Percentiles rank a stretch among this genome's conserved stretches.
Evolutionary conservation across 1,284 basidiomycete genomes (phyloP).

Genomic region (Irpex sp.): DNA sequence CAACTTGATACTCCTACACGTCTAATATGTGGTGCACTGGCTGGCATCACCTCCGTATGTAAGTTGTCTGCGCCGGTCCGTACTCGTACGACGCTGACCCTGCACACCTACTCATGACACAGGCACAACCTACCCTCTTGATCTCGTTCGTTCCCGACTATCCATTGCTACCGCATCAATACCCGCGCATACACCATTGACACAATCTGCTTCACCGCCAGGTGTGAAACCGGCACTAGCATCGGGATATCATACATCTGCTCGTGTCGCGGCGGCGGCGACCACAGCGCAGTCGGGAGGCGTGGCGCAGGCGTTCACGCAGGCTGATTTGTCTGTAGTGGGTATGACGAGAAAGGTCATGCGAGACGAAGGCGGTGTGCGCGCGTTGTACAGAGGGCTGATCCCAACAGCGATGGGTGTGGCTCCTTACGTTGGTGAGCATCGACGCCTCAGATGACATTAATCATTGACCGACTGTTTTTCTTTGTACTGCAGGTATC

Average conservation of each 20-base stretch:
- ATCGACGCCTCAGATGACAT: neutral
- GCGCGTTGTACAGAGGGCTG: conserved; percentile 85
- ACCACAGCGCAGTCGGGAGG: conserved; percentile 20
- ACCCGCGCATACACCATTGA: conserved; percentile 28
- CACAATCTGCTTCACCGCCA: conserved; percentile 18
- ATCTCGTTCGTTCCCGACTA: conserved; percentile 88
- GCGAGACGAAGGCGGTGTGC: conserved; percentile 85
- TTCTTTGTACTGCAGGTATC: conserved; percentile 62
- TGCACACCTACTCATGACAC: neutral
- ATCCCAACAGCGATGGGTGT: conserved; percentile 89
- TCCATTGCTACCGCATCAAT: conserved; percentile 88
- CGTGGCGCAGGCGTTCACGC: conserved; percentile 35
- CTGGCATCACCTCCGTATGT: conserved; percentile 80
- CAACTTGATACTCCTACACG: conserved; percentile 83
- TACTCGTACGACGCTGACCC: conserved; percentile 1
- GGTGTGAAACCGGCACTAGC: conserved; percentile 32
- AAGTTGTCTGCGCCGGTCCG: conserved; percentile 8
- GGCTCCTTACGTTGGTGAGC: conserved; percentile 76
- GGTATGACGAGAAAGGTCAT: conserved; percentile 91
- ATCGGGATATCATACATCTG: conserved; percentile 54
- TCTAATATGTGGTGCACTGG: conserved; percentile 81
- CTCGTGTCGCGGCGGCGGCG: conserved; percentile 14
- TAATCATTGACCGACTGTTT: conserved; percentile 43
- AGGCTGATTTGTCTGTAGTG: conserved; percentile 70
- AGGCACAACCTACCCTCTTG: conserved; percentile 91